Conservation (phyloP, 148 eudicot species). For the Euryodendron excelsum region DNA sequence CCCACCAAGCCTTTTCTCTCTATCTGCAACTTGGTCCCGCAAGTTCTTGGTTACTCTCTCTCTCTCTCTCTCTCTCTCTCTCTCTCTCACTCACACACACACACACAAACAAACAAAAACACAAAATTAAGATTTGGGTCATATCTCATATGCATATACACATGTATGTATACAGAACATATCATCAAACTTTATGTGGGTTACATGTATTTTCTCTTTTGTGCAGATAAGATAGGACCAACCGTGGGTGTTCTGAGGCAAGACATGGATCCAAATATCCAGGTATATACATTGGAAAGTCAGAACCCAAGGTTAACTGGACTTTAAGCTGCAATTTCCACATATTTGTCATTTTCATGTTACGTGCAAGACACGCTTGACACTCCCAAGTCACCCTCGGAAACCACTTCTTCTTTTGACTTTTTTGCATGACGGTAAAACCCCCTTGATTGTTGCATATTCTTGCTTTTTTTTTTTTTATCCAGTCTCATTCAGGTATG, state of each 20-base stretch:
- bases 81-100: too few species aligned
- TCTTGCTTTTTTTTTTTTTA: not conserved
- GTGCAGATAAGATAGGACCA: slow-evolving; percentile 97
- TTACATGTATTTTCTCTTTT: not conserved
- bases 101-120: too few species aligned
- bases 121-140: too few species aligned
- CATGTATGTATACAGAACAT: not conserved
- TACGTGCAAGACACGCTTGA: slow-evolving; percentile 31
- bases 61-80: not conserved
- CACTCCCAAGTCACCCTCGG: slow-evolving; percentile 13
- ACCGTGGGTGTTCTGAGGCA: slow-evolving; percentile 88
- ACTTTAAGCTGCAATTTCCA: too few species aligned
- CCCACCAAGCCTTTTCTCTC: slow-evolving; percentile 68
- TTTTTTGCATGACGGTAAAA: slow-evolving; percentile 11
- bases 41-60: slow-evolving; percentile 63
- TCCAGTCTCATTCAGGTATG: not conserved
- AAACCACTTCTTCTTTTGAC: slow-evolving; percentile 18
- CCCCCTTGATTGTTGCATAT: not conserved
- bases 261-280: slow-evolving; percentile 74
- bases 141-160: too few species aligned
- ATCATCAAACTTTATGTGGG: not conserved
- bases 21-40: slow-evolving; percentile 54
- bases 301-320: not conserved
- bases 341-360: slow-evolving; percentile 19
- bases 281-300: slow-evolving; percentile 47